Evolutionary conservation across 192 early-diverging fungal genomes (phyloP), one percentile per base, ranked within the genome.

Genomic region (Globomyces pollinis-pini): DNA sequence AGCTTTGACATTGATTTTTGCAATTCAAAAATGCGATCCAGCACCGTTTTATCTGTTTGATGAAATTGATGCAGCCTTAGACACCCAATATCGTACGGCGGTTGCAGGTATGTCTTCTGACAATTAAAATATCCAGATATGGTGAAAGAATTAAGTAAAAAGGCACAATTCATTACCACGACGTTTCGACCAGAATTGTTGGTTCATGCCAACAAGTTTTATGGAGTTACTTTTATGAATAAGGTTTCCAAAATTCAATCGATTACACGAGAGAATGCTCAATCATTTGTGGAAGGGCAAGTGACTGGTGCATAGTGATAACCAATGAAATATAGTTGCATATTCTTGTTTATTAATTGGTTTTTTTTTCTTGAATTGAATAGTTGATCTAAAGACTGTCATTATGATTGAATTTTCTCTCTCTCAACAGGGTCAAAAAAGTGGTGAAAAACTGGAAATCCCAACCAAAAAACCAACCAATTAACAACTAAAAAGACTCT

Each of bases 41-140:
- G 96, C 96, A 49, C 96, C 96, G 8, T 99, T 99, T 71, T 99
- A 99, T 61, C 76, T 99, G 56, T 99, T 99, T 84, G 96, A 99
- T 77, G 96, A 99, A 73, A 99, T 99, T 75, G 96, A 99, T 72
- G 93, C 96, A 32, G 94, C 94, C 38, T 74, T 99, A 15, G 96
- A 99, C 71, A 88, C 91, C 9, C 88, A 88, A 57, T 93, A 99
- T 66, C 83, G 96, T 28, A 89, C 89, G 1, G 86, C 91, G 3
- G 93, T 99, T 29, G 96, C 96, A 12, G 65, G 78, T 32, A 96
- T 96, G 96, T n/a, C n/a, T n/a, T n/a, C n/a, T n/a, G n/a, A n/a
- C n/a, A n/a, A n/a, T n/a, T n/a, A n/a, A n/a, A n/a, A n/a, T n/a
- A n/a, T n/a, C n/a, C n/a, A n/a, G n/a, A n/a, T n/a, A n/a, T n/a